Percentiles rank a stretch among this genome's conserved stretches.
These are phyloP conservation scores for Candida bentonensis DNA, from an alignment of 805 yeast species.

Conservation along the genomic window DNA sequence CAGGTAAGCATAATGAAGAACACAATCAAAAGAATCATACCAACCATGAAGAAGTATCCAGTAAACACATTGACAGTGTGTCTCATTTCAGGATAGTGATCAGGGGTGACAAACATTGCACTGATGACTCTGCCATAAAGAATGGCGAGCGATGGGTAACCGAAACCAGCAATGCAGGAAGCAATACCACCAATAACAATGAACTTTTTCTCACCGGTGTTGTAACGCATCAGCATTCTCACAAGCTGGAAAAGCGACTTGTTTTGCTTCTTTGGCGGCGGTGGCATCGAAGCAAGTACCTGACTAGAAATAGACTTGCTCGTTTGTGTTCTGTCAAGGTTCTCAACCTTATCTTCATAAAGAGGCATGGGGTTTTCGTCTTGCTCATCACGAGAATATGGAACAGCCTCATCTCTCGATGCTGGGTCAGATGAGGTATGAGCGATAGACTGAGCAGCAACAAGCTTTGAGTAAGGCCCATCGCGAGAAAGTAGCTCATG, in stretches of 20 bases:
- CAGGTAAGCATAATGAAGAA: constrained; percentile 14
- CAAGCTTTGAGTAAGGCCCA: constrained; percentile 22
- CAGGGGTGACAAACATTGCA: constrained; percentile 22
- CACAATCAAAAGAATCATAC: constrained; percentile 16
- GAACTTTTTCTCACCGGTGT: constrained; percentile 13
- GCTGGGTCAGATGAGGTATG: neutral
- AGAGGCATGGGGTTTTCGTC: constrained; percentile 5
- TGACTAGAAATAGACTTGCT: constrained; percentile 10
- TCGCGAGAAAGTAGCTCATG: constrained; percentile 19
- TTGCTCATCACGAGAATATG: constrained; percentile 7
- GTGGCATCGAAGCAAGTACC: constrained; percentile 1
- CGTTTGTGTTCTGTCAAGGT: constrained; percentile 6
- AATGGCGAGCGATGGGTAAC: constrained; percentile 24
- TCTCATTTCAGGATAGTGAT: constrained; percentile 21
- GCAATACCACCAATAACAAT: constrained; percentile 15
- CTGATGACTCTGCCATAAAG: constrained; percentile 24
- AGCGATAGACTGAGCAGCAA: constrained; percentile 23
- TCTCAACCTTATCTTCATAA: constrained; percentile 2
- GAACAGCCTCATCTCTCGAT: neutral
- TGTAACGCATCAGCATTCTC: constrained; percentile 14
- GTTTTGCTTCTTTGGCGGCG: neutral
- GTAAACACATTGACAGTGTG: constrained; percentile 20
- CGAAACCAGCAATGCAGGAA: constrained; percentile 23
- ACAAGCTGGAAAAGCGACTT: constrained; percentile 5
- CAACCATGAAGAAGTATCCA: constrained; percentile 24